phyloP scores from a whole-genome alignment of 2,329 filamentous ascomycete species.

The Cladosporium sp. region DNA sequence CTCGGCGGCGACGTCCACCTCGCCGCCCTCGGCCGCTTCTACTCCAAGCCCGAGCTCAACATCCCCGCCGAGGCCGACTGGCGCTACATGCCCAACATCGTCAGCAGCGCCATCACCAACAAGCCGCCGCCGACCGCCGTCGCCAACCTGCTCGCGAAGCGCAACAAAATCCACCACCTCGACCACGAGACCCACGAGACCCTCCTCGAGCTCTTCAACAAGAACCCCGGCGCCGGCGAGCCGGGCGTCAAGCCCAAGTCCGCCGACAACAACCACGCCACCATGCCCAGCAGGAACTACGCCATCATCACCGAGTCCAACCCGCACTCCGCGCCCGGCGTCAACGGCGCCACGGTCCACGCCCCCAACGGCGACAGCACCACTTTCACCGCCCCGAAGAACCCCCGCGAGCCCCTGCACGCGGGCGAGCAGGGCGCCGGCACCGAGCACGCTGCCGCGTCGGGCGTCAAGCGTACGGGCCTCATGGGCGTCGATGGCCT shows the following conservation, averaged over 20 bases:
- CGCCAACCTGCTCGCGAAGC: conserved; percentile 55
- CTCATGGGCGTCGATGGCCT: conserved; percentile 40
- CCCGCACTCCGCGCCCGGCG: conserved; percentile 20
- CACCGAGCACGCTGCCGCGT: conserved; percentile 64
- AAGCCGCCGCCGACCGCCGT: conserved; percentile 60
- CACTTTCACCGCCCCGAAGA: conserved; percentile 49
- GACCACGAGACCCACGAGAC: conserved; percentile 60
- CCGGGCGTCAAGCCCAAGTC: conserved; percentile 53
- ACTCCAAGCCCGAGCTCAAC: conserved; percentile 52
- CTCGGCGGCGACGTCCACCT: conserved; percentile 60
- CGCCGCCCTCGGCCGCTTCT: conserved; percentile 58
- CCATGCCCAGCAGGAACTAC: conserved; percentile 67
- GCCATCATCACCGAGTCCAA: conserved; percentile 54
- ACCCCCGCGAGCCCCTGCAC: conserved; percentile 62
- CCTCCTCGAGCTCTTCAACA: conserved; percentile 56
- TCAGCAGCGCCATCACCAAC: conserved; percentile 61
- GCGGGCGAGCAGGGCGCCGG: conserved; percentile 72
- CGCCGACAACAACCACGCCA: conserved; percentile 69
- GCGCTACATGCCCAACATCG: conserved; percentile 58
- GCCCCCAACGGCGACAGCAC: conserved; percentile 23
- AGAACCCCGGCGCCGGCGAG: conserved; percentile 44
- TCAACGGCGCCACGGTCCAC: conserved; percentile 19
- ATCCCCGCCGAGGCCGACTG: conserved; percentile 54
- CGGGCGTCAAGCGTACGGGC: conserved; percentile 35
- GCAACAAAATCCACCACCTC: conserved; percentile 62